Base-by-base conservation (phyloP, 805 yeast genomes). In the Starmerella kuoi region DNA sequence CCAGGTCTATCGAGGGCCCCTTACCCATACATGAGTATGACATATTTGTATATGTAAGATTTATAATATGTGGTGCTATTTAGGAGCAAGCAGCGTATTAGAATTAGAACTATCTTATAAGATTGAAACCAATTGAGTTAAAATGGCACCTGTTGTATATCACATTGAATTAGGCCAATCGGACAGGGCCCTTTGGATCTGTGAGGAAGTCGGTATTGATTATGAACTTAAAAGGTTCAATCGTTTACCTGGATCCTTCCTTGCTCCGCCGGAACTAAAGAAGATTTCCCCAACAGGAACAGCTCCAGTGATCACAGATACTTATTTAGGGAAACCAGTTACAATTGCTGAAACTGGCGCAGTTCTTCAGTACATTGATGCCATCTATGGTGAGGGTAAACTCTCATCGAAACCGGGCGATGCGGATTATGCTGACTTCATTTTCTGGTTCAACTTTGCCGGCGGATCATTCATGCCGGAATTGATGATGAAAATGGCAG, bases 281-380 rank as follows among this genome's bases (percentile, higher is more conserved):
- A 61, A 70, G 28, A 59, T 76, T 12, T 79, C 74, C 54, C 78
- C 80, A 12, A 58, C 72, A 15, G 85, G 84, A 2, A 77, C 77
- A 55, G 62, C 76, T 0, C 87, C 87, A 1, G 58, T 77, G 1
- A 49, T 79, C 36, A 19, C 28, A 7, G 54, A 67, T 27, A 25
- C 14, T 14, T 14, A 3, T 18, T 9, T 23, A 2, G 47, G 38
- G n/a, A 62, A 61, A 33, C 65, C 60, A 42, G 52, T 48, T 22
- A 51, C 60, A 2, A 45, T 76, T 34, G 73, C 73, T 12, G 87
- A 79, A 58, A 69, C 78, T 14, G 85, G 79, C 3, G 65, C 67
- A 32, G 75, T 79, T 31, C 58, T 73, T 38, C 69, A 68, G 42
- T 74, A 73, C 53, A 50, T 79, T 23, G 56, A 76, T 41, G 55